These are phyloP conservation scores for Colletotrichum destructivum DNA, from an alignment of 2,329 filamentous ascomycete species.

Conservation along the genomic window DNA sequence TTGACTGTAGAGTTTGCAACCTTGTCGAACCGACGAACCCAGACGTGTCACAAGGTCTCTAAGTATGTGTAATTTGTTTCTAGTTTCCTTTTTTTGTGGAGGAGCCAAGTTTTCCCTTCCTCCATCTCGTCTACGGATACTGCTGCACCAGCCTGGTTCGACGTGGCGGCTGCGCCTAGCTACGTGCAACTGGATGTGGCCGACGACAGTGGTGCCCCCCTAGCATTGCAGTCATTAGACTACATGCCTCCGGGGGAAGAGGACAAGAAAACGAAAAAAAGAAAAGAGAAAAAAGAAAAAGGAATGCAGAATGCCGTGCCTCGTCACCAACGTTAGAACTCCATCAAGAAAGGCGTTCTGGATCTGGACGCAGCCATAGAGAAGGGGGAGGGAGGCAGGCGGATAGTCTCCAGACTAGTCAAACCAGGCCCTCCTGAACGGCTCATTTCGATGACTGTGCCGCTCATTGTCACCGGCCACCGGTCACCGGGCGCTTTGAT, in stretches of 20 bases:
- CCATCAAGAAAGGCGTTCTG: too few relatives aligned
- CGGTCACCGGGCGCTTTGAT: conserved; percentile 26
- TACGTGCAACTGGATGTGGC: neutral
- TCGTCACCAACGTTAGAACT: neutral
- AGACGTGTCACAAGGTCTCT: neutral
- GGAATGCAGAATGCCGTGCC: conserved; percentile 16
- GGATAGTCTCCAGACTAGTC: neutral
- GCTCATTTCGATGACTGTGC: conserved; percentile 8
- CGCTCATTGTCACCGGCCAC: conserved; percentile 33
- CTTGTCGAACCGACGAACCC: conserved; percentile 1
- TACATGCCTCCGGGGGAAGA: too few relatives aligned
- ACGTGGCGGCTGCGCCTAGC: neutral
- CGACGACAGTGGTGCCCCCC: neutral
- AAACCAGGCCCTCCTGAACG: conserved; percentile 21
- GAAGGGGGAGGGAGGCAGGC: too few relatives aligned
- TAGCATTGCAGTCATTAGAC: neutral
- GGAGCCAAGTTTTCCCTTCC: neutral
- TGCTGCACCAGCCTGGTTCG: too few relatives aligned
- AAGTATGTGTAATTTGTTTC: neutral
- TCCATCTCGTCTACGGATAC: too few relatives aligned
- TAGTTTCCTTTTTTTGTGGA: neutral
- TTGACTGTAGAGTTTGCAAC: neutral
- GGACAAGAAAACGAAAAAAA: neutral
- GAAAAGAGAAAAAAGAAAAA: neutral
- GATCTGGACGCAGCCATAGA: conserved; percentile 1